A percentile compares a stretch with the other conserved stretches of the same genome.
Evolutionary conservation across 2,329 filamentous ascomycete genomes (phyloP).

Genomic region (Pseudocercospora vitis): DNA sequence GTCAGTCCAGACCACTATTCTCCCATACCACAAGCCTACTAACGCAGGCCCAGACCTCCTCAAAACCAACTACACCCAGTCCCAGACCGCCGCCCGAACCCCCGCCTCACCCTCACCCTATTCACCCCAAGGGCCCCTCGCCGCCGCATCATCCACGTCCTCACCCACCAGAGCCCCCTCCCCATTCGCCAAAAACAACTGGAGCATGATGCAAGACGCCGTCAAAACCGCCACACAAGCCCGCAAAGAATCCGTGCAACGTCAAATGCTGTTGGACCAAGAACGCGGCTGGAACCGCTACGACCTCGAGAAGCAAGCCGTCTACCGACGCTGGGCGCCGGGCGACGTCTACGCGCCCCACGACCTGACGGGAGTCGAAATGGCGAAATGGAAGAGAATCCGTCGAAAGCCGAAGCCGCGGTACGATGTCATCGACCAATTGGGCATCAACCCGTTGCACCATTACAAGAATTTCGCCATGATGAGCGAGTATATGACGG

Average conservation of each 20-base stretch:
- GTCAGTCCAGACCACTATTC: constrained; percentile 18
- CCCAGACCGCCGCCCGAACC: not conserved
- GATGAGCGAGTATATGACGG: constrained; percentile 82
- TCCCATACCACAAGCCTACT: not conserved
- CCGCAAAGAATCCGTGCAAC: constrained; percentile 9
- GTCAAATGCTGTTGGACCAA: constrained; percentile 20
- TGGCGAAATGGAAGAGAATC: constrained; percentile 72
- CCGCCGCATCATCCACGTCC: not conserved
- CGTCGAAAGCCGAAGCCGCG: constrained; percentile 49
- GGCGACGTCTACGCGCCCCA: constrained; percentile 91
- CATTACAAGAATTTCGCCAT: constrained; percentile 96
- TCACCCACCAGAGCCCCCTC: not conserved
- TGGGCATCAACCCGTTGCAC: constrained; percentile 76
- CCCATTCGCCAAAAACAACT: not conserved
- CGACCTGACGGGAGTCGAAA: constrained; percentile 76
- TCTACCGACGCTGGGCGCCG: constrained; percentile 64
- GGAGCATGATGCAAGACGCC: constrained; percentile 8
- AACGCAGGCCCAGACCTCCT: not conserved
- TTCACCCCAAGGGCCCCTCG: not conserved
- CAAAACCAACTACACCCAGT: not conserved
- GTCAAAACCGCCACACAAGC: constrained; percentile 5
- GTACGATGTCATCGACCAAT: constrained; percentile 72
- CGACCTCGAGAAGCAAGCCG: constrained; percentile 63
- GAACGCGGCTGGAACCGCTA: constrained; percentile 35
- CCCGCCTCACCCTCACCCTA: not conserved